Percentiles rank a stretch among this genome's conserved stretches.
phyloP scores from a whole-genome alignment of 164 flowering plant species.

The Sextonia rubra region DNA sequence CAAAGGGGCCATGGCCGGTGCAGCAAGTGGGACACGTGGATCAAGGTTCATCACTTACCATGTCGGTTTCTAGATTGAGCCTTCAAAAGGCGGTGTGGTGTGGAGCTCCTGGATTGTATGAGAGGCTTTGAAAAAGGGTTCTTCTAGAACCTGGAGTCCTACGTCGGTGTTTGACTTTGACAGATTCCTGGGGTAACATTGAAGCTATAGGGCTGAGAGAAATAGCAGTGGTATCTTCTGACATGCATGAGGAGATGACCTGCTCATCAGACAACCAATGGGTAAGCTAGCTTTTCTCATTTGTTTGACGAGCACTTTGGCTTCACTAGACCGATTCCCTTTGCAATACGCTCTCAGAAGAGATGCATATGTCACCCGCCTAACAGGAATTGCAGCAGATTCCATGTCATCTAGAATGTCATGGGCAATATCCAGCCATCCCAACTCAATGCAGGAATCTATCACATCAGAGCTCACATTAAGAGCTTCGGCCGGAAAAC shows the following conservation, averaged over 20 bases:
- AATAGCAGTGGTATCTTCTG: slow-evolving; percentile 10
- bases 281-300: slow-evolving; percentile 43
- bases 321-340: slow-evolving; percentile 48
- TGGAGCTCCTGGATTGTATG: too few relatives aligned
- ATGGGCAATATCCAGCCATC: slow-evolving; percentile 80
- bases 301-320: slow-evolving; percentile 49
- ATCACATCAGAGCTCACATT: slow-evolving; percentile 42
- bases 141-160: too few relatives aligned
- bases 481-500: slow-evolving; percentile 15
- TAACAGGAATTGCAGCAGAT: slow-evolving; percentile 30
- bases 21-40: too few relatives aligned
- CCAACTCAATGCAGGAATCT: slow-evolving; percentile 55
- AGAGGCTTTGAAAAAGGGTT: too few relatives aligned
- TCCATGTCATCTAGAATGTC: slow-evolving; percentile 82
- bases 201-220: slow-evolving; percentile 2
- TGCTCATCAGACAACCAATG: slow-evolving; percentile 24
- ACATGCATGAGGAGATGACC: slow-evolving; percentile 18
- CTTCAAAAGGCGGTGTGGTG: too few relatives aligned
- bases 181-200: slow-evolving; percentile 17
- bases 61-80: too few relatives aligned
- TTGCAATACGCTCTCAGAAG: slow-evolving; percentile 57
- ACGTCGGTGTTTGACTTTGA: too few relatives aligned
- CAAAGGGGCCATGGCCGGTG: too few relatives aligned
- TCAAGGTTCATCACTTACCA: too few relatives aligned
- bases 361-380: slow-evolving; percentile 24